Conservation (phyloP, 2,329 filamentous ascomycete genomes). For the Colletotrichum somersetense region DNA sequence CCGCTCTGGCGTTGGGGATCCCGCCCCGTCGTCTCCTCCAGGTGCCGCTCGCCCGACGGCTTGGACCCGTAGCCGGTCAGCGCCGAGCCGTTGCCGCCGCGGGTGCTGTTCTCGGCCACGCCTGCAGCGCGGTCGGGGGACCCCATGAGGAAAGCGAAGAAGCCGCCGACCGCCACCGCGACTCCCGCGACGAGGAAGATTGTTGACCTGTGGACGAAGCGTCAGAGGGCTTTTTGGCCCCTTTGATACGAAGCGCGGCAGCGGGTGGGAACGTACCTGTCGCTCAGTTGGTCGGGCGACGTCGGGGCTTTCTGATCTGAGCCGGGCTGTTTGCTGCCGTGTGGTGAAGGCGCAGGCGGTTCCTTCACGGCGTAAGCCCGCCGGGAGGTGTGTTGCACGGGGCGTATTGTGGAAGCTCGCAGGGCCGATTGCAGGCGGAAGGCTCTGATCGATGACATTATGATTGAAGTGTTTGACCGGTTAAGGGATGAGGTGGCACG, state of each 20-base stretch:
- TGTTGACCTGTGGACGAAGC: background rate
- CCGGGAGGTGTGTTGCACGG: background rate
- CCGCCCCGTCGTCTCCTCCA: conserved; percentile 1
- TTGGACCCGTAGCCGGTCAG: conserved; percentile 11
- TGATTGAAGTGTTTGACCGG: background rate
- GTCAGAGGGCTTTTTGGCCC: background rate
- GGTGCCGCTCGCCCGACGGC: conserved; percentile 5
- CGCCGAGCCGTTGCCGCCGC: background rate
- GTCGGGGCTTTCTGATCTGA: conserved; percentile 13
- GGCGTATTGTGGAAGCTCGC: background rate
- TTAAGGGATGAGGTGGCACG: background rate
- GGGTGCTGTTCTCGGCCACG: conserved; percentile 8
- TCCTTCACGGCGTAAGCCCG: conserved; percentile 2
- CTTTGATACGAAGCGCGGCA: background rate
- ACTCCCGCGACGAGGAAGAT: conserved; percentile 4
- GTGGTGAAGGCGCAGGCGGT: background rate
- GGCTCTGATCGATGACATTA: conserved; percentile 16
- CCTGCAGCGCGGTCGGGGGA: conserved; percentile 26
- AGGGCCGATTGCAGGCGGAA: conserved; percentile 1
- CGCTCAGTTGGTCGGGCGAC: conserved; percentile 8
- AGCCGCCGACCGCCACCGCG: background rate
- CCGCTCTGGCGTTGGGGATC: conserved; percentile 11
- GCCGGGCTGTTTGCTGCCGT: conserved; percentile 12
- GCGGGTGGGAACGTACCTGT: background rate
- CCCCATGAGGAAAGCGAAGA: conserved; percentile 23